Evolutionary conservation across 179 eudicot genomes (phyloP), one percentile per base, ranked within the genome.

Genomic region (Beta corolliflora): DNA sequence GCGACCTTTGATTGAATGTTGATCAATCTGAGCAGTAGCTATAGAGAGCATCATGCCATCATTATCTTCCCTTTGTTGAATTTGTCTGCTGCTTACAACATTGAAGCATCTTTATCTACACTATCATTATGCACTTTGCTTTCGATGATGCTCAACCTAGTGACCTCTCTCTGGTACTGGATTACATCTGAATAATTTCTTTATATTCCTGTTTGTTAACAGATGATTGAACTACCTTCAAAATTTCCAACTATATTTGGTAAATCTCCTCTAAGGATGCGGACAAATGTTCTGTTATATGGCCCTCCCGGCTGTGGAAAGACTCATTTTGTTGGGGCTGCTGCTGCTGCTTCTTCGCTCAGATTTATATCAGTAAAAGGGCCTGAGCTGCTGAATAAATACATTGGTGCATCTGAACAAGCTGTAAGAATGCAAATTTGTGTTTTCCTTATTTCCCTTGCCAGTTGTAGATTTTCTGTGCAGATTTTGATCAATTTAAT

Each of bases 251-350:
- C 86, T 84, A 86, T 95, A 48, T 95, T 95, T 85, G 86, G 92
- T 67, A 91, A 91, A 84, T 89, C 92, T 79, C 99, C 98, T 73
- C 77, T 95, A 58, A 90, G 99, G 86, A 74, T 95, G 86, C 90
- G 99, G 60, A 90, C 99, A 81, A 95, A 95, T 90, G 92, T 94
- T 80, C 97, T 95, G 74, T 85, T 95, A 80, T 95, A 94, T 83
- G 99, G 99, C 31, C 98, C 99, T 77, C 99, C 99, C 89, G 99
- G 99, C 64, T 95, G 99, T 85, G 99, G 99, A 76, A 95, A 95
- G 88, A 95, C 99, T n/a, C 98, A 95, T 81, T 87, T 95, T 85
- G 96, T 95, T 83, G 98, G 99, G 79, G 98, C 99, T 83, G 98
- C 98, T 76, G 99, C 99, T 71, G 93, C 97, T 36, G 98, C 99